A percentile compares a stretch with the other conserved stretches of the same genome.
phyloP scores from a whole-genome alignment of 1,284 basidiomycete genomes.

The Rhodotorula sp. region DNA sequence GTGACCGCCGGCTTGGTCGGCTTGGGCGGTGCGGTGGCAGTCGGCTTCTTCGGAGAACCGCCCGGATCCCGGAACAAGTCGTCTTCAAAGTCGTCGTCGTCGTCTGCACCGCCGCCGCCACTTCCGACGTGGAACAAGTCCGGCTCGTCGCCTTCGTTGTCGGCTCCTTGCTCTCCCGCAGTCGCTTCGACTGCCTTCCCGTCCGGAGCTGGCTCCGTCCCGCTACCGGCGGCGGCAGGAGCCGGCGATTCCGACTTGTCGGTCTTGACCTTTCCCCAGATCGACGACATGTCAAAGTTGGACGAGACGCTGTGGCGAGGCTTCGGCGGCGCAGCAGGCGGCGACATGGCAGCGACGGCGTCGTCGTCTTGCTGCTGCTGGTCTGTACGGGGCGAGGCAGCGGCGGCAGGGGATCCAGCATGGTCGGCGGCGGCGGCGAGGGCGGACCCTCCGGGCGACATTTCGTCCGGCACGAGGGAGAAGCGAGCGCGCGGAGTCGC shows the following conservation, averaged over 20 bases:
- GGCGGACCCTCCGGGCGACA: background rate
- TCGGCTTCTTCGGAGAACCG: slow-evolving; percentile 19
- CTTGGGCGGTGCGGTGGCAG: background rate
- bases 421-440: background rate
- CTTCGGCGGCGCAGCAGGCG: slow-evolving; percentile 7
- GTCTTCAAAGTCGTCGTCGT: slow-evolving; percentile 34
- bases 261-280: slow-evolving; percentile 39
- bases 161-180: background rate
- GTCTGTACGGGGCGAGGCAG: slow-evolving; percentile 2
- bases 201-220: too few relatives aligned
- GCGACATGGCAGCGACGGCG: slow-evolving; percentile 1
- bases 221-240: background rate
- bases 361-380: slow-evolving; percentile 6
- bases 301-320: slow-evolving; percentile 18
- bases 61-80: slow-evolving; percentile 27
- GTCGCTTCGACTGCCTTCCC: too few relatives aligned
- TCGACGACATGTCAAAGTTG: slow-evolving; percentile 39
- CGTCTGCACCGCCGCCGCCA: background rate
- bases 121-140: background rate
- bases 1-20: slow-evolving; percentile 4
- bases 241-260: slow-evolving; percentile 1
- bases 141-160: slow-evolving; percentile 13
- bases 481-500: slow-evolving; percentile 1
- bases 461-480: background rate
- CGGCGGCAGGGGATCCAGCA: slow-evolving; percentile 7